These are phyloP conservation scores for Neoarthrinium moseri DNA, from an alignment of 2,329 filamentous ascomycete genomes.

Conservation along the genomic window DNA sequence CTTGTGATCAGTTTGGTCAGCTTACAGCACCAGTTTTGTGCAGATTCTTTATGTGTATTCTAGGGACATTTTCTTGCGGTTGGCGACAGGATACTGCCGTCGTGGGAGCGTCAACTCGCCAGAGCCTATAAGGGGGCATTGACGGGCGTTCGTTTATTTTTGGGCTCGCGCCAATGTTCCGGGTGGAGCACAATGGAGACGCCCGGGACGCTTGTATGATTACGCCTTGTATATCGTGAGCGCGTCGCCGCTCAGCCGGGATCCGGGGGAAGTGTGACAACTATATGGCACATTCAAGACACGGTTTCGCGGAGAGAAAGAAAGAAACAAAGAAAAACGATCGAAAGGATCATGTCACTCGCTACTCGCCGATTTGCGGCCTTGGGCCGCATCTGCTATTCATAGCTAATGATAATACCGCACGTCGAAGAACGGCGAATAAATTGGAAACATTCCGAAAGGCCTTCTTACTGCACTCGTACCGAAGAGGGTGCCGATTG, in stretches of 20 bases:
- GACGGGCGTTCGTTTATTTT: conserved; percentile 1
- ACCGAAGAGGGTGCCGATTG: no score
- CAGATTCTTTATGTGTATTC: conserved; percentile 6
- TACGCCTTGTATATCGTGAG: background rate
- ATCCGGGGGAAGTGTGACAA: background rate
- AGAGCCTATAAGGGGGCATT: background rate
- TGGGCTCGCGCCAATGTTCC: background rate
- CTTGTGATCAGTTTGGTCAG: background rate
- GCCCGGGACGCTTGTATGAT: background rate
- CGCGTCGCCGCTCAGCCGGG: background rate
- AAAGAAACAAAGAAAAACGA: background rate
- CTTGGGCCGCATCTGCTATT: conserved; percentile 1
- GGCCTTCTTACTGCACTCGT: no score
- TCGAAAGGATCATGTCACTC: conserved; percentile 3
- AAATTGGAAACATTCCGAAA: background rate
- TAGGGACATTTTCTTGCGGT: conserved; percentile 8
- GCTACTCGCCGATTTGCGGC: conserved; percentile 1
- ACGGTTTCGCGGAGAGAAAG: background rate
- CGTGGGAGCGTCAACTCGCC: background rate
- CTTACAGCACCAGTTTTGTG: conserved; percentile 5
- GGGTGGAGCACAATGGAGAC: background rate
- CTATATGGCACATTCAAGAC: background rate
- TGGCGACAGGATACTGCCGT: conserved; percentile 5
- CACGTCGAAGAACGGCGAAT: conserved; percentile 1
- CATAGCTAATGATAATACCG: conserved; percentile 11